Evolutionary conservation across 2,329 filamentous ascomycete genomes (phyloP).

Genomic region (Myrmaecium sp.): DNA sequence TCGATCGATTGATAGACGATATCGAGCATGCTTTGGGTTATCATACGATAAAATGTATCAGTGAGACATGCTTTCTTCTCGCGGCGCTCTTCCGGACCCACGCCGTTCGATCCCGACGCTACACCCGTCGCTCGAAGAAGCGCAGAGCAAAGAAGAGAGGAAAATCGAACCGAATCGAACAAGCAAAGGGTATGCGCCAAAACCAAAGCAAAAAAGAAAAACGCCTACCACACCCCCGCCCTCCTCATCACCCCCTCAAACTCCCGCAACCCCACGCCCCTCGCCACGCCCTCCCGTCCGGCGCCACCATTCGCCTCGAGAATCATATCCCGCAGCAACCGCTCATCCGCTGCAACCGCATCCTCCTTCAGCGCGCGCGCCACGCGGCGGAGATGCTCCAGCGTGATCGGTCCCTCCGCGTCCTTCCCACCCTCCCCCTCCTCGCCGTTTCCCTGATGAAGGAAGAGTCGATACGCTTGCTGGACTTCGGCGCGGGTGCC

Average conservation of each 20-base stretch:
- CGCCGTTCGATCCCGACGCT: too few species aligned
- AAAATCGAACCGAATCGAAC: too few species aligned
- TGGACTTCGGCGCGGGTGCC: constrained; percentile 56
- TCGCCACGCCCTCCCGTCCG: constrained; percentile 34
- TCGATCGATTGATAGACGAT: too few species aligned
- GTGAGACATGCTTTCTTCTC: too few species aligned
- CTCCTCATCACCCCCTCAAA: constrained; percentile 75
- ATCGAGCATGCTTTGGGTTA: too few species aligned
- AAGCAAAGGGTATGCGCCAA: too few species aligned
- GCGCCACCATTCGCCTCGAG: constrained; percentile 77
- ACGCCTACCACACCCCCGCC: constrained; percentile 71
- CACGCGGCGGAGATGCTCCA: constrained; percentile 62
- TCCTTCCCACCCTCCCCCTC: constrained; percentile 33
- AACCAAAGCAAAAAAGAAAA: too few species aligned
- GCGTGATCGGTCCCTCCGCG: constrained; percentile 57
- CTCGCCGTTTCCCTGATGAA: constrained; percentile 32
- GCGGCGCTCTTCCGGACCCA: too few species aligned
- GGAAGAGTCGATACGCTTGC: constrained; percentile 71
- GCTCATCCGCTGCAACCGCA: constrained; percentile 69
- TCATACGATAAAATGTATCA: too few species aligned
- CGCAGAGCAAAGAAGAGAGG: too few species aligned
- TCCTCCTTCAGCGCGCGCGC: constrained; percentile 71
- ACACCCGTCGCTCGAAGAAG: too few species aligned
- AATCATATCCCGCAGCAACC: constrained; percentile 81
- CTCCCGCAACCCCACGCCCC: constrained; percentile 59